Conservation (phyloP, 306 rosid genomes). For the Sechiopsis laciniata region DNA sequence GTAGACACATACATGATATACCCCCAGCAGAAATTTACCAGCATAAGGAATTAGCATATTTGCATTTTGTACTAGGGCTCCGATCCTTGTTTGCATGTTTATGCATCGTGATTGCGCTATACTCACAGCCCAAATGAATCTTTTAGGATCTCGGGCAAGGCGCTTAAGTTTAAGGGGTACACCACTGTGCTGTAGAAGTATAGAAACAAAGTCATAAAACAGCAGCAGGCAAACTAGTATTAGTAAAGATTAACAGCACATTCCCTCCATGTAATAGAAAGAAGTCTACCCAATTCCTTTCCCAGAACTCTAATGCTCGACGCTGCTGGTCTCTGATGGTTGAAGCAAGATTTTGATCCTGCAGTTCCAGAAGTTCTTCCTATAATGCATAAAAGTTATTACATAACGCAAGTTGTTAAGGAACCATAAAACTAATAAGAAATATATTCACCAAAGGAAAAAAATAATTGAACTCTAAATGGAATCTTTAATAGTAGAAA, state of each 20-base stretch:
- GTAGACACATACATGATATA: not conserved
- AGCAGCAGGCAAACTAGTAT: not conserved
- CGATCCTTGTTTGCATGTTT: conserved; percentile 67
- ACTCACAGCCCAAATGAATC: conserved; percentile 85
- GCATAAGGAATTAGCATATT: conserved; percentile 89
- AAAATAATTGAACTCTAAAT: not conserved
- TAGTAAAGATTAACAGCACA: conserved; percentile 19
- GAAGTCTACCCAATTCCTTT: conserved; percentile 68
- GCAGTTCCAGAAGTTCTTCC: conserved; percentile 88
- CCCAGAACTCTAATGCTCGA: conserved; percentile 72
- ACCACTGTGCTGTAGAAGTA: conserved; percentile 53
- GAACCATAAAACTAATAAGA: not conserved
- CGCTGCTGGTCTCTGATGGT: conserved; percentile 55
- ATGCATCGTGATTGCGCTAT: conserved; percentile 87
- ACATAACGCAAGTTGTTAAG: not conserved
- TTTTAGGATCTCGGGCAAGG: conserved; percentile 69
- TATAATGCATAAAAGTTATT: conserved; percentile 24
- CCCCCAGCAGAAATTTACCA: conserved; percentile 41
- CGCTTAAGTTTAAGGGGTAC: conserved; percentile 84
- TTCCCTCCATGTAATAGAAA: conserved; percentile 22
- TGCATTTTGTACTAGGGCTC: conserved; percentile 70
- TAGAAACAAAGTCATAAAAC: not conserved
- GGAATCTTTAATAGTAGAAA: conserved; percentile 23
- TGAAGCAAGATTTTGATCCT: conserved; percentile 71
- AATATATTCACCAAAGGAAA: not conserved